phyloP scores from a whole-genome alignment of 768 basidiomycete genomes.

The Leccinum longicurvipes region DNA sequence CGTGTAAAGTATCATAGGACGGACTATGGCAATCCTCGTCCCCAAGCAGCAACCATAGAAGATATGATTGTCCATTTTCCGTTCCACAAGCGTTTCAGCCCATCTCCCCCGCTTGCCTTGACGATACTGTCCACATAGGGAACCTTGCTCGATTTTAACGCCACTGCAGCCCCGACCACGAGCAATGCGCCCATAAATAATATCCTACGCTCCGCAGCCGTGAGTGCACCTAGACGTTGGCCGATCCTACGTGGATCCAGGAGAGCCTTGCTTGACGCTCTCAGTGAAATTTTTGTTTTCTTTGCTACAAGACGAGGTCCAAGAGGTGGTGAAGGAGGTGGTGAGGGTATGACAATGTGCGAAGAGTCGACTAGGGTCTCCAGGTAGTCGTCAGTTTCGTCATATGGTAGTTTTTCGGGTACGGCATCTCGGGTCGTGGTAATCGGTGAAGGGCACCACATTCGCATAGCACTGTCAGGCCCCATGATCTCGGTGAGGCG shows the following conservation, averaged over 20 bases:
- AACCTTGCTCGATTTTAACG: slow-evolving; percentile 27
- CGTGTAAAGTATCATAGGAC: neutral
- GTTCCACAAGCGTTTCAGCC: slow-evolving; percentile 24
- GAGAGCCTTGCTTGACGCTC: slow-evolving; percentile 2
- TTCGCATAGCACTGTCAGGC: slow-evolving; percentile 70
- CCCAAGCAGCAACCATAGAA: slow-evolving; percentile 27
- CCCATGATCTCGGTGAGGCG: slow-evolving; percentile 63
- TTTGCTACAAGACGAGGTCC: slow-evolving; percentile 11
- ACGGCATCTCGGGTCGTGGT: slow-evolving; percentile 5
- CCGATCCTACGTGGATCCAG: slow-evolving; percentile 18
- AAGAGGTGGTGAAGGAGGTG: slow-evolving; percentile 20
- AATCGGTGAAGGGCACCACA: slow-evolving; percentile 49
- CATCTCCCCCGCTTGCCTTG: slow-evolving; percentile 14
- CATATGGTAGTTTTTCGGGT: slow-evolving; percentile 24
- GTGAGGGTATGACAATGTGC: slow-evolving; percentile 24
- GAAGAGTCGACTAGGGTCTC: slow-evolving; percentile 23
- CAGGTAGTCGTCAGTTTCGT: slow-evolving; percentile 26
- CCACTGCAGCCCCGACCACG: slow-evolving; percentile 68
- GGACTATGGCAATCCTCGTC: slow-evolving; percentile 23
- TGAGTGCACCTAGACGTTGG: slow-evolving; percentile 25
- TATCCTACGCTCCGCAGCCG: slow-evolving; percentile 25
- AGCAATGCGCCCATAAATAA: slow-evolving; percentile 65
- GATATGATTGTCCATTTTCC: slow-evolving; percentile 21
- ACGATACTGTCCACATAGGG: slow-evolving; percentile 13
- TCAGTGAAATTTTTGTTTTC: slow-evolving; percentile 18